Conservation (phyloP, 1,139 yeast species). For the Geotrichum carabidarum region DNA sequence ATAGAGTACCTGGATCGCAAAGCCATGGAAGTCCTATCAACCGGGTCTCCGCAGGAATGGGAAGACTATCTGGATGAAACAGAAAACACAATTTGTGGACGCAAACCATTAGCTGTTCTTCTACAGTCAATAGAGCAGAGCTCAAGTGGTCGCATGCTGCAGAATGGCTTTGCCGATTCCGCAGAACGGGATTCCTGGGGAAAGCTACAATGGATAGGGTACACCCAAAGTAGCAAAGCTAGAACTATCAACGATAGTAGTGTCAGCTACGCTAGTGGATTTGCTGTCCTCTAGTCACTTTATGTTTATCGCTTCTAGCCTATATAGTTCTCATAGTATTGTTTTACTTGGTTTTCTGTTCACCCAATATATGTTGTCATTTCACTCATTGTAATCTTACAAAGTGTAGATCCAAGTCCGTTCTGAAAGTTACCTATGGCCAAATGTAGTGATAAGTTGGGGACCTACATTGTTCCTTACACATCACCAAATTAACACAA, state of each 20-base stretch:
- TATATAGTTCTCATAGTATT: no score
- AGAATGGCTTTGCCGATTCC: slow-evolving; percentile 20
- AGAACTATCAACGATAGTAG: slow-evolving; percentile 55
- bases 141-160: slow-evolving; percentile 19
- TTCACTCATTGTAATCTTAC: no score
- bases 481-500: no score
- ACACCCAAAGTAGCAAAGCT: slow-evolving; percentile 69
- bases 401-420: no score
- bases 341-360: no score
- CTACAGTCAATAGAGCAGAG: slow-evolving; percentile 48
- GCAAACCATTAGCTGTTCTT: slow-evolving; percentile 69
- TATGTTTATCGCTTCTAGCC: no score
- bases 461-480: neutral
- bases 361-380: no score
- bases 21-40: slow-evolving; percentile 63
- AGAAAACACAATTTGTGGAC: slow-evolving; percentile 91
- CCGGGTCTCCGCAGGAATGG: slow-evolving; percentile 57
- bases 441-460: neutral
- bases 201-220: slow-evolving; percentile 68
- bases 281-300: slow-evolving; percentile 39
- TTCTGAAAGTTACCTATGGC: no score
- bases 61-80: slow-evolving; percentile 58
- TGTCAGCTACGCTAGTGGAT: slow-evolving; percentile 88
- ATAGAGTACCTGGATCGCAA: slow-evolving; percentile 64
- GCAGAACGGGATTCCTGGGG: slow-evolving; percentile 24